A percentile compares a stretch with the other conserved stretches of the same genome.
These are phyloP conservation scores for Tetracladium maxilliforme DNA, from an alignment of 2,329 filamentous ascomycete genomes.

Conservation along the genomic window DNA sequence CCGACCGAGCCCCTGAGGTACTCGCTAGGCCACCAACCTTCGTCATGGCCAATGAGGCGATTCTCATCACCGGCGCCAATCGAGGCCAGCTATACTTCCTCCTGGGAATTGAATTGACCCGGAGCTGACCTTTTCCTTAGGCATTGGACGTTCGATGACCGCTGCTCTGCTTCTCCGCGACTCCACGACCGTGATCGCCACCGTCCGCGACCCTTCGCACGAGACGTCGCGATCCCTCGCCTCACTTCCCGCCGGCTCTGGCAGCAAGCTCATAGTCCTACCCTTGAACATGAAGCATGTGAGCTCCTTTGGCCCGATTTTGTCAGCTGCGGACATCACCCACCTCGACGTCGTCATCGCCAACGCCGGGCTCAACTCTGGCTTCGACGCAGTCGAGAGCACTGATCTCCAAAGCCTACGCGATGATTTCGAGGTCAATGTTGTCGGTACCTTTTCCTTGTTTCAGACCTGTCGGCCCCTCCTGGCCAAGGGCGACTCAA, in stretches of 20 bases:
- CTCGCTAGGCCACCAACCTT: too few relatives aligned
- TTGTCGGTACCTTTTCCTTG: conserved; percentile 22
- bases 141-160: conserved; percentile 17
- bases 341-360: conserved; percentile 34
- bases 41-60: too few relatives aligned
- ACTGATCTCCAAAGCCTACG: conserved; percentile 19
- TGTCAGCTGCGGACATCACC: conserved; percentile 22
- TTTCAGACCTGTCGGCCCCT: conserved; percentile 28
- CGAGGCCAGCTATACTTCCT: conserved; percentile 14
- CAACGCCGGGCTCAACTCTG: conserved; percentile 28
- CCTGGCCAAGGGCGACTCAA: conserved; percentile 16
- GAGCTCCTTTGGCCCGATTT: conserved; percentile 12
- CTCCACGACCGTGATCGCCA: conserved; percentile 13
- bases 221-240: conserved; percentile 14
- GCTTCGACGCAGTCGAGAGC: conserved; percentile 15
- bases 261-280: conserved; percentile 22
- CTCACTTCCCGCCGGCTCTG: conserved; percentile 17
- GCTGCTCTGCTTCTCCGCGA: conserved; percentile 4
- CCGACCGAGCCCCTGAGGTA: too few relatives aligned
- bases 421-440: conserved; percentile 25
- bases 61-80: conserved; percentile 22
- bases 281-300: conserved; percentile 17
- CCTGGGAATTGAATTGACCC: too few relatives aligned
- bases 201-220: conserved; percentile 17
- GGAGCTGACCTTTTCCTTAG: too few relatives aligned